Conservation (phyloP, 768 basidiomycete genomes). For the Sarcomyxa edulis region DNA sequence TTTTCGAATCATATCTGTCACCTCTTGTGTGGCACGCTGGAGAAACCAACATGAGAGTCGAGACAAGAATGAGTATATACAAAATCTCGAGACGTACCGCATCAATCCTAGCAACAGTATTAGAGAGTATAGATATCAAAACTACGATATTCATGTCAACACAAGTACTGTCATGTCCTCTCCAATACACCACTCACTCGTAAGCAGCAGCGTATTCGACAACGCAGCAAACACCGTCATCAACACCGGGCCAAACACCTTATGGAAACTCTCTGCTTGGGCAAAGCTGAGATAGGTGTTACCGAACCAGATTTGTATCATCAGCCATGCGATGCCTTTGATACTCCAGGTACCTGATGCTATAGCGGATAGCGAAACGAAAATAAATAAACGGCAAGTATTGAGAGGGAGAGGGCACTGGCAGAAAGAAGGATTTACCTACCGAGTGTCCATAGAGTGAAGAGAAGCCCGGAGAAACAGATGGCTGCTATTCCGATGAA, state of each 20-base stretch:
- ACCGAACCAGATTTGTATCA: conserved; percentile 87
- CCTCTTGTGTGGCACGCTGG: conserved; percentile 47
- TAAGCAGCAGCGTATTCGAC: conserved; percentile 73
- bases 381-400: too few relatives aligned
- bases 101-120: conserved; percentile 82
- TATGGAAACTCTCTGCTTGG: conserved; percentile 56
- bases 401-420: too few relatives aligned
- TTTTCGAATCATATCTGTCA: too few relatives aligned
- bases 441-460: conserved; percentile 45
- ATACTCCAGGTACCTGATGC: conserved; percentile 25
- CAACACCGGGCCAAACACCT: conserved; percentile 69
- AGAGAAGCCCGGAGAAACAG: conserved; percentile 75
- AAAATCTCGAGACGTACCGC: conserved; percentile 29
- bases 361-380: too few relatives aligned
- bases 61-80: too few relatives aligned
- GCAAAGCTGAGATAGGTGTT: conserved; percentile 61
- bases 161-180: background rate
- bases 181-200: conserved; percentile 49
- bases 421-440: conserved; percentile 12
- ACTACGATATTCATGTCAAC: conserved; percentile 31
- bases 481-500: conserved; percentile 74
- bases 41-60: background rate
- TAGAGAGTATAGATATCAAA: conserved; percentile 86
- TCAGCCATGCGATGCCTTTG: conserved; percentile 70
- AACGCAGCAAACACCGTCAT: conserved; percentile 80